Base-by-base conservation (phyloP, 352 stramenopile species). In the Globisporangium yorkense region DNA sequence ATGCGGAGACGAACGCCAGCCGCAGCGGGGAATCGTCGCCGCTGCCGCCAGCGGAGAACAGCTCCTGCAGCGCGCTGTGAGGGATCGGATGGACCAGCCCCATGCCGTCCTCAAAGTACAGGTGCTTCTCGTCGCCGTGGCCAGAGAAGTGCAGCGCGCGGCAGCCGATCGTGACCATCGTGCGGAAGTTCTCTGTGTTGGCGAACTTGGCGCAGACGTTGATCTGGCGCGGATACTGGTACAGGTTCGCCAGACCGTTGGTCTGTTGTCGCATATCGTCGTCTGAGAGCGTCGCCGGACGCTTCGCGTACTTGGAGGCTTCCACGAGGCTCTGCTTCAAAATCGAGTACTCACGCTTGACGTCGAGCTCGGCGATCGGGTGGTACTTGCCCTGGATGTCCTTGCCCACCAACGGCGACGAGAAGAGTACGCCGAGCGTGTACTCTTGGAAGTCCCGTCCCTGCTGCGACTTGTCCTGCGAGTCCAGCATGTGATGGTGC, bases 41-140 rank as follows among this genome's bases (percentile, higher is more conserved):
- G 8, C 63, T 62, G 3, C 71, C 70, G 39, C 76, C 76, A 4
- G 80, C 80, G 2, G 74, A 81, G 59, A 89, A 91, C 0, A 90
- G 49, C 21, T 92, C 79, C 57, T 86, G 74, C 0, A 93, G 67
- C 27, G 76, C 75, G 51, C 66, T 82, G 66, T 89, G 80, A 0
- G 78, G 75, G 39, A 93, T 89, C 2, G 84, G 80, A 50, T 93
- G 84, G 18, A 93, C 84, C 2, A 90, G 63, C 0, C 80, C 80
- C 77, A 89, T 87, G 40, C 80, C 80, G 65, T 98, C 92, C 82
- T 98, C 95, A 68, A 98, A 98, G 57, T 96, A 97, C 15, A 98
- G 54, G 54, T 89, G 90, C 15, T 92, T 79, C 45, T 92, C 86
- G 62, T 97, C 89, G 0, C 96, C 96, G 62, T 98, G 96, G 15